Base-by-base conservation (phyloP, 108 stramenopile species). In the Cyclotella cryptica region DNA sequence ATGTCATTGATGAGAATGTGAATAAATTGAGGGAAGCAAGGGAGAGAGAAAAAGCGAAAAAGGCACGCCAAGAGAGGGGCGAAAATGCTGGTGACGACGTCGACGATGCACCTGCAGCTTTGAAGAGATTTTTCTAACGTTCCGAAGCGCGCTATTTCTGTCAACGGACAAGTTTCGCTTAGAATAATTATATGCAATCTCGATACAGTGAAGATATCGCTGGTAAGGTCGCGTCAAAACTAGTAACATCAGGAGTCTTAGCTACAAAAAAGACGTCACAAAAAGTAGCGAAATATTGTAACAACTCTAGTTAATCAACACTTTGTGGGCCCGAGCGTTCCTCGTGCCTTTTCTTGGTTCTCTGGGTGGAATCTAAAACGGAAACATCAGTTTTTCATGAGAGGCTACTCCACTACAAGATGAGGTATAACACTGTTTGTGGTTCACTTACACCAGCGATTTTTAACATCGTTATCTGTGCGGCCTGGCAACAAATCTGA, bases 1-100 rank as follows among this genome's bases (percentile, higher is more conserved):
- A 99, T 74, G 86, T 99, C 40, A 73, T 98, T 14, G 97, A 98
- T 69, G 90, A 87, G 55, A 90, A 94, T 87, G 27, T 75, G 68
- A 21, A 86, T 13, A 95, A 96, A 73, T 67, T 93, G 59, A 75
- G 84, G 60, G 90, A 94, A 66, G 79, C 86, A 1, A 71, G 89
- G 54, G 91, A 94, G 68, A 83, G 88, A 43, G 92, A 91, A 66
- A 96, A 88, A 74, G 66, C 64, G 53, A 78, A 79, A 47, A 60
- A 28, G 54, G 79, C 85, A 66, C 29, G 85, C 17, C 69, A 52
- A n/a, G 62, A 43, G 10, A 60, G 74, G n/a, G 74, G 63, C 13
- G 79, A 70, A 30, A 84, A 22, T 44, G 59, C 18, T 30, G 75
- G 47, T 0, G 55, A 21, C 45, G 65, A 75, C 27, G 84, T 7